Percentiles rank a stretch among this genome's conserved stretches.
Evolutionary conservation across 2,329 filamentous ascomycete species (phyloP).

Genomic region (Cladosporium sp.): DNA sequence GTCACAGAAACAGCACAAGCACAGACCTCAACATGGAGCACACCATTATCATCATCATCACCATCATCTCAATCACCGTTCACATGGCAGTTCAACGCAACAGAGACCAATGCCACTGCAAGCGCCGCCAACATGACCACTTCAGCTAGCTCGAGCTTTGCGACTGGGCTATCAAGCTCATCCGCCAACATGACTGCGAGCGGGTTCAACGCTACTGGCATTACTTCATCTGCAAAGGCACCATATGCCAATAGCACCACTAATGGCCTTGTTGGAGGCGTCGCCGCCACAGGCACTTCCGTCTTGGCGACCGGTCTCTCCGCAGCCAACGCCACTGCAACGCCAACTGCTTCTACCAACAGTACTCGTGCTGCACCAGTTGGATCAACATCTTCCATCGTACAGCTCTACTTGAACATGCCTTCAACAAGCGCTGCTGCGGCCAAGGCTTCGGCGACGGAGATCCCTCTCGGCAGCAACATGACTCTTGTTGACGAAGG

Average conservation of each 20-base stretch:
- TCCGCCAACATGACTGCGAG: not conserved
- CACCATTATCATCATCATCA: not conserved
- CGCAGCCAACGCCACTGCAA: conserved; percentile 53
- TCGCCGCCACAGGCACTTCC: conserved; percentile 4
- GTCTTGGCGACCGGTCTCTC: not conserved
- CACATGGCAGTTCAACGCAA: not conserved
- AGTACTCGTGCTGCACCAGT: conserved; percentile 57
- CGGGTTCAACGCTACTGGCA: not conserved
- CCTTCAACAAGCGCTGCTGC: not conserved
- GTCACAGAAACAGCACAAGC: not conserved
- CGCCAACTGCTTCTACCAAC: conserved; percentile 89
- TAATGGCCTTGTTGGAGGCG: not conserved
- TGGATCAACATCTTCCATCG: not conserved
- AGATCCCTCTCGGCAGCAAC: conserved; percentile 1
- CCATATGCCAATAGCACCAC: conserved; percentile 5
- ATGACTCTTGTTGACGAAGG: conserved; percentile 2
- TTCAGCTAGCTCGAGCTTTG: not conserved
- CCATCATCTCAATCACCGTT: not conserved
- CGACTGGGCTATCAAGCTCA: not conserved
- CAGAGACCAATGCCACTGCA: not conserved
- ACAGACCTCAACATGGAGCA: not conserved
- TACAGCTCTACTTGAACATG: not conserved
- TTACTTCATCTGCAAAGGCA: not conserved
- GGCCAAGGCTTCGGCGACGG: not conserved
- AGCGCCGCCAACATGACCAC: not conserved